A percentile compares a stretch with the other conserved stretches of the same genome.
These are phyloP conservation scores for Alnus glutinosa DNA, from an alignment of 306 rosid species.

Conservation along the genomic window DNA sequence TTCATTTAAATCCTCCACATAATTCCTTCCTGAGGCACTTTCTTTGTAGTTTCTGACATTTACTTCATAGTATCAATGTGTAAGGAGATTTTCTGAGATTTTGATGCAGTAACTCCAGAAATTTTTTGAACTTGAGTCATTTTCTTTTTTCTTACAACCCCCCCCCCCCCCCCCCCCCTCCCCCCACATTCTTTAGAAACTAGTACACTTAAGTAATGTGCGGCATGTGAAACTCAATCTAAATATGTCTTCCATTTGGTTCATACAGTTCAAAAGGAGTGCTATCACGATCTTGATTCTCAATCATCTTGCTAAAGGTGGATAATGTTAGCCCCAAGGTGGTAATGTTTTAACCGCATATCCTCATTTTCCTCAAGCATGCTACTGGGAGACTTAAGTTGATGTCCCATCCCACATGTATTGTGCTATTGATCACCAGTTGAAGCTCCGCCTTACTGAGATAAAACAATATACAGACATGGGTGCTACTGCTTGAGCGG, in stretches of 20 bases:
- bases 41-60: background rate
- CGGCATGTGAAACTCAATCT: constrained; percentile 18
- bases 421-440: background rate
- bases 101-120: background rate
- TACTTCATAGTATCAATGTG: background rate
- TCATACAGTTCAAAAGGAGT: constrained; percentile 90
- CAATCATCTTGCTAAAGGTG: constrained; percentile 7
- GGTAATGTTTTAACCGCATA: background rate
- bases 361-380: constrained; percentile 15
- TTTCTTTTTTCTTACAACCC: background rate
- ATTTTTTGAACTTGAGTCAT: background rate
- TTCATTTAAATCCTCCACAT: background rate
- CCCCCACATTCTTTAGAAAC: background rate
- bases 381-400: background rate
- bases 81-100: background rate
- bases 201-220: background rate
- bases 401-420: background rate
- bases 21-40: background rate
- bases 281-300: constrained; percentile 61
- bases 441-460: background rate
- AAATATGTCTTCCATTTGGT: constrained; percentile 15
- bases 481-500: background rate
- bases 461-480: background rate
- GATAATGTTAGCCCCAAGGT: constrained; percentile 9
- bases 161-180: too few species aligned